Evolutionary conservation across 2,329 filamentous ascomycete species (phyloP).

Genomic region (Pseudohalonectria lignicola): DNA sequence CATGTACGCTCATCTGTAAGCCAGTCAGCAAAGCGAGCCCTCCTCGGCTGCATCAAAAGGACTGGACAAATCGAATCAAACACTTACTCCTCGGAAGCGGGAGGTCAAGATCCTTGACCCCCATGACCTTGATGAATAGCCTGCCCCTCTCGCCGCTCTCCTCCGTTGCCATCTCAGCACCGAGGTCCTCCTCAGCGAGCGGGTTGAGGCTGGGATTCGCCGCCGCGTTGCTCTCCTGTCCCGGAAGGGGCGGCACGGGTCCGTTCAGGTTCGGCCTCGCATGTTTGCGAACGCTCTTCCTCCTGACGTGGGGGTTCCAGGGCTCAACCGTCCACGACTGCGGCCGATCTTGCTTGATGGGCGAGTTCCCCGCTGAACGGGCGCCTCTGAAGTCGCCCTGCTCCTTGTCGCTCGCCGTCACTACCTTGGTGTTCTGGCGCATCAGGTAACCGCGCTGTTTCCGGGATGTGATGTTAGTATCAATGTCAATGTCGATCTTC

Average conservation of each 20-base stretch:
- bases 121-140: constrained; percentile 97
- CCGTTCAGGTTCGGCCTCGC: no score
- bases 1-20: constrained; percentile 70
- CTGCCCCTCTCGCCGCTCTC: constrained; percentile 81
- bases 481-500: constrained; percentile 12
- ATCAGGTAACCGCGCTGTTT: constrained; percentile 96
- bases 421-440: constrained; percentile 96
- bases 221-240: constrained; percentile 71
- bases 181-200: constrained; percentile 57
- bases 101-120: constrained; percentile 89
- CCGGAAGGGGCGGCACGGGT: constrained; percentile 71
- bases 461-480: constrained; percentile 53
- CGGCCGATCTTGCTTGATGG: constrained; percentile 65
- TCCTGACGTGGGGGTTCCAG: constrained; percentile 76
- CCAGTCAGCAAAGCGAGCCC: not conserved
- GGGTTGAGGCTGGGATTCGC: constrained; percentile 53
- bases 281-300: constrained; percentile 53
- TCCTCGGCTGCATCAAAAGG: not conserved
- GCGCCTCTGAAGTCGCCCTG: constrained; percentile 41
- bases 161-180: constrained; percentile 46
- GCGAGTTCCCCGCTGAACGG: constrained; percentile 56
- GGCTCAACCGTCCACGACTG: constrained; percentile 96
- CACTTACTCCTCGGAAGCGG: constrained; percentile 81
- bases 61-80: constrained; percentile 4
- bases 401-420: constrained; percentile 78